phyloP scores from a whole-genome alignment of 2,329 filamentous ascomycete genomes.

The Fusarium chlamydosporum region DNA sequence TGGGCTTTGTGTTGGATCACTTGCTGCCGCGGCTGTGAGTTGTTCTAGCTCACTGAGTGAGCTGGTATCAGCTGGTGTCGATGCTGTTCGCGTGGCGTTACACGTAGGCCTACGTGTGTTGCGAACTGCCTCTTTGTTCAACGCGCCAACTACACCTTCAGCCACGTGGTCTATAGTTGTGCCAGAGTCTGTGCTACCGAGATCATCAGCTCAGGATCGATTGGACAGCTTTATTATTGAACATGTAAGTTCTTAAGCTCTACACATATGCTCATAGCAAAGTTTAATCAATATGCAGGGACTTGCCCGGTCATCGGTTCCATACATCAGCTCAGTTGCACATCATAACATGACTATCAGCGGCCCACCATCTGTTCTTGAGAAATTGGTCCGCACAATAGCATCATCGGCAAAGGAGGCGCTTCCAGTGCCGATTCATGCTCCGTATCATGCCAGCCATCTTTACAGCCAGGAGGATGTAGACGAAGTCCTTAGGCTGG shows the following conservation, averaged over 20 bases:
- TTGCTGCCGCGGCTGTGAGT: constrained; percentile 48
- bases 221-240: neutral
- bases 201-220: neutral
- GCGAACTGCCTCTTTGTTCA: constrained; percentile 41
- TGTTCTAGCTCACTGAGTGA: constrained; percentile 46
- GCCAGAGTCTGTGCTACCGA: neutral
- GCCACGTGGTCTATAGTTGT: neutral
- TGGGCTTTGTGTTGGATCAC: constrained; percentile 48
- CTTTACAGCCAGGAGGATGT: constrained; percentile 36
- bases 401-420: neutral
- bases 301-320: constrained; percentile 21
- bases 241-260: constrained; percentile 4
- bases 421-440: constrained; percentile 28
- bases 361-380: constrained; percentile 43
- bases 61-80: constrained; percentile 43
- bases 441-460: constrained; percentile 48
- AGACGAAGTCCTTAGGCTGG: neutral
- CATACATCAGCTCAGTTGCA: constrained; percentile 48
- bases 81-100: constrained; percentile 7
- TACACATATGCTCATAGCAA: fast-evolving
- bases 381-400: constrained; percentile 40
- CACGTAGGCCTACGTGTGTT: constrained; percentile 35
- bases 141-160: neutral
- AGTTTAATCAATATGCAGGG: constrained; percentile 14
- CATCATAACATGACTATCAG: constrained; percentile 46